A percentile compares a stretch with the other conserved stretches of the same genome.
These are phyloP conservation scores for Colletotrichum sp. DNA, from an alignment of 2,329 filamentous ascomycete genomes.

Conservation along the genomic window DNA sequence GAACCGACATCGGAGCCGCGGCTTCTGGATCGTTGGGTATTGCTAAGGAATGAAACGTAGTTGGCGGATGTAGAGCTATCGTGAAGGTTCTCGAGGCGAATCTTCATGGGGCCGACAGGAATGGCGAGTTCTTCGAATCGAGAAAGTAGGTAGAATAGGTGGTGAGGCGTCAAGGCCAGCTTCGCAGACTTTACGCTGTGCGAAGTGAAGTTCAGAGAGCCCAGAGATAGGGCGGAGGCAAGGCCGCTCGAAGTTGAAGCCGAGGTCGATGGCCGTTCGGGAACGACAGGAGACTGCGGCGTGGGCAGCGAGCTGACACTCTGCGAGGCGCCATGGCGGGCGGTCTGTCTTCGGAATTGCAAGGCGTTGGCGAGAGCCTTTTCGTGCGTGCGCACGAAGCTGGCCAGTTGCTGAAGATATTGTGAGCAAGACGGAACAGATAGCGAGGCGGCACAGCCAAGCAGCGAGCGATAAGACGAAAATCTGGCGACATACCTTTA, in stretches of 20 bases:
- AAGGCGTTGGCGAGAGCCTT: slow-evolving; percentile 96
- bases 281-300: slow-evolving; percentile 57
- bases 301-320: slow-evolving; percentile 64
- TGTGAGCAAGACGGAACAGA: background rate
- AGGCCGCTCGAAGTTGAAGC: slow-evolving; percentile 76
- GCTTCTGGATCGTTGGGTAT: slow-evolving; percentile 80
- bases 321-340: slow-evolving; percentile 72
- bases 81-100: slow-evolving; percentile 92
- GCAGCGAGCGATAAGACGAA: background rate
- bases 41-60: slow-evolving; percentile 94
- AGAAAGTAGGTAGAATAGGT: slow-evolving; percentile 94
- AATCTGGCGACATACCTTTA: slow-evolving; percentile 67
- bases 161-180: slow-evolving; percentile 90
- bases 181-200: slow-evolving; percentile 88
- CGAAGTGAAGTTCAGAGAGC: slow-evolving; percentile 83
- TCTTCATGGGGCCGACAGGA: slow-evolving; percentile 92
- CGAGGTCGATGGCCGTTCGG: slow-evolving; percentile 68
- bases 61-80: slow-evolving; percentile 85
- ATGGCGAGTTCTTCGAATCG: slow-evolving; percentile 94
- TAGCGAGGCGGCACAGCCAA: background rate
- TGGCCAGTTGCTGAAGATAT: slow-evolving; percentile 79
- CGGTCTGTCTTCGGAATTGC: slow-evolving; percentile 78
- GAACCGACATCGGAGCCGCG: slow-evolving; percentile 85
- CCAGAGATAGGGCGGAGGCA: slow-evolving; percentile 85
- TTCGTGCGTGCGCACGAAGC: slow-evolving; percentile 96